A percentile compares a stretch with the other conserved stretches of the same genome.
Evolutionary conservation across 78 protist species (phyloP).

Genomic region (Bodo saltans): DNA sequence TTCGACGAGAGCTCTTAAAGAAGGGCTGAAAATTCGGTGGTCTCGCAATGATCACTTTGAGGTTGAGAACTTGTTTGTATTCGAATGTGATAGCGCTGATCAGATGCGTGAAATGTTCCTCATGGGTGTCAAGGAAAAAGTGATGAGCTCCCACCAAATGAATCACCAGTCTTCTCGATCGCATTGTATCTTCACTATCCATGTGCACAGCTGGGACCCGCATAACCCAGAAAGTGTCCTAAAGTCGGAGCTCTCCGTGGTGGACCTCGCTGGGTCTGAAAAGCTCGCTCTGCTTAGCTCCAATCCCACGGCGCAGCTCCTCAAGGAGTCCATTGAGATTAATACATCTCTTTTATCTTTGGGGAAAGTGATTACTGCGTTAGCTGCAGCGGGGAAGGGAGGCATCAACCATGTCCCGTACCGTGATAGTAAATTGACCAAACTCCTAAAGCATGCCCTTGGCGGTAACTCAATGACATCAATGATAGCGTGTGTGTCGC

Average conservation of each 20-base stretch:
- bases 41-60: not conserved
- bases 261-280: constrained; percentile 54
- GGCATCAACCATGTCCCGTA: constrained; percentile 41
- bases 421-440: constrained; percentile 41
- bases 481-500: constrained; percentile 48
- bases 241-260: constrained; percentile 15
- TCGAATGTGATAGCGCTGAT: not conserved
- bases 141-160: constrained; percentile 26
- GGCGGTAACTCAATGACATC: constrained; percentile 40
- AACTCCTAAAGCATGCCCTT: constrained; percentile 40
- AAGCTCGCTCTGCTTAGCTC: not conserved
- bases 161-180: constrained; percentile 9
- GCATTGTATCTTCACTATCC: constrained; percentile 23
- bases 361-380: constrained; percentile 34
- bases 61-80: constrained; percentile 36
- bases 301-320: not conserved
- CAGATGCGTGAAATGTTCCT: constrained; percentile 20
- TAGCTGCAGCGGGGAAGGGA: not conserved
- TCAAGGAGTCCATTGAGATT: constrained; percentile 23
- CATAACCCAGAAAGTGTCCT: not conserved
- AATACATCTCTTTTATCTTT: constrained; percentile 46
- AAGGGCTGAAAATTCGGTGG: constrained; percentile 33
- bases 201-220: constrained; percentile 1
- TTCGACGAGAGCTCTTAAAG: not conserved
- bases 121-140: not conserved